Conservation (phyloP, 176 grass and related monocot species). For the Bothriochloa decipiens region DNA sequence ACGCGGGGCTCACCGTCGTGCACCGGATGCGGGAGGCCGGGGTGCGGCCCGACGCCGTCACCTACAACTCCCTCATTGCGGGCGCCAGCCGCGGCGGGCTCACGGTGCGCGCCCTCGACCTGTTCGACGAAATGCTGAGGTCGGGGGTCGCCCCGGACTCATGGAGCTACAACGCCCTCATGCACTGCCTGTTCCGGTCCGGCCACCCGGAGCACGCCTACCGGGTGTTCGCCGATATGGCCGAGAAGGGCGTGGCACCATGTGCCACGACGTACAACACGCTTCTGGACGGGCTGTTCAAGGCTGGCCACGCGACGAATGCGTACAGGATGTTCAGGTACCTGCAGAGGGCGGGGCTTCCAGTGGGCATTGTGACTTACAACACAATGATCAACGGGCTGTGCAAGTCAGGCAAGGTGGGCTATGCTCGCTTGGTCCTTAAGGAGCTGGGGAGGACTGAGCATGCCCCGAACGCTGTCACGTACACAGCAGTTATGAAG, state of each 20-base stretch:
- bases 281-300: slow-evolving; percentile 74
- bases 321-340: slow-evolving; percentile 81
- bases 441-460: slow-evolving; percentile 69
- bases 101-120: slow-evolving; percentile 53
- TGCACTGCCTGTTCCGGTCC: slow-evolving; percentile 79
- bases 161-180: slow-evolving; percentile 92
- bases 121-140: slow-evolving; percentile 96
- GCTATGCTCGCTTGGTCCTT: slow-evolving; percentile 73
- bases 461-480: slow-evolving; percentile 58
- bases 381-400: slow-evolving; percentile 92
- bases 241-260: slow-evolving; percentile 52
- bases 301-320: slow-evolving; percentile 49
- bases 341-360: slow-evolving; percentile 63
- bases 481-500: slow-evolving; percentile 84
- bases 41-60: slow-evolving; percentile 72
- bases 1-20: slow-evolving; percentile 57
- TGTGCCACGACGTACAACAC: slow-evolving; percentile 81
- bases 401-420: slow-evolving; percentile 74
- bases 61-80: slow-evolving; percentile 82
- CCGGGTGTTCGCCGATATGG: slow-evolving; percentile 79
- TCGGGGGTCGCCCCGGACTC: slow-evolving; percentile 59
- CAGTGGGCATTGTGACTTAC: slow-evolving; percentile 75
- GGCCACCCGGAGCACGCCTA: slow-evolving; percentile 78
- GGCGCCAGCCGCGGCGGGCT: slow-evolving; percentile 43
- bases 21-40: slow-evolving; percentile 74